Conservation (phyloP, 805 yeast species). For the Metschnikowia colocasiae region DNA sequence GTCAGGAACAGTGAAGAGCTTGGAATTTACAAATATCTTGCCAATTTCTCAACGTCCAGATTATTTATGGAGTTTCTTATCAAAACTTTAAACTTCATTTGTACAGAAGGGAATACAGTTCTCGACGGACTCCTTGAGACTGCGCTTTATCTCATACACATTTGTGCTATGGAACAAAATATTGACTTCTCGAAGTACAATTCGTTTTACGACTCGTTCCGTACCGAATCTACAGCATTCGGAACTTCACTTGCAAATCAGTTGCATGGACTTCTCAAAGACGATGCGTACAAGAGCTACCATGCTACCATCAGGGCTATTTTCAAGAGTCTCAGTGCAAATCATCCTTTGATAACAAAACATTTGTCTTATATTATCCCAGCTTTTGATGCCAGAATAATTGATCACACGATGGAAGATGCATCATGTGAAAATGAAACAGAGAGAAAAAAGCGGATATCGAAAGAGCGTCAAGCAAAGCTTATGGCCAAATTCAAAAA, state of each 20-base stretch:
- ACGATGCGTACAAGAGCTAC: slow-evolving; percentile 38
- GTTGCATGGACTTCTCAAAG: slow-evolving; percentile 36
- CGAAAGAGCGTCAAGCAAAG: slow-evolving; percentile 64
- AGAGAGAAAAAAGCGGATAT: slow-evolving; percentile 62
- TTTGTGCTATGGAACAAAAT: slow-evolving; percentile 38
- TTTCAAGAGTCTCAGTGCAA: slow-evolving; percentile 32
- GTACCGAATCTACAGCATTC: slow-evolving; percentile 15
- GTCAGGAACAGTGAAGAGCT: slow-evolving; percentile 28
- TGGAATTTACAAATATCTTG: slow-evolving; percentile 43
- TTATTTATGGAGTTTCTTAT: slow-evolving; percentile 54
- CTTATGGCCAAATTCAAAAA: slow-evolving; percentile 74
- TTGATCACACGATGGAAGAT: slow-evolving; percentile 18
- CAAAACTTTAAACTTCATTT: slow-evolving; percentile 43
- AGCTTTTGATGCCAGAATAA: slow-evolving; percentile 23
- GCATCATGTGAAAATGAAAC: slow-evolving; percentile 33
- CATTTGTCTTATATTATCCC: slow-evolving; percentile 20
- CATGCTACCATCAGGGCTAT: slow-evolving; percentile 60
- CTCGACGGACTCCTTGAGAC: slow-evolving; percentile 57
- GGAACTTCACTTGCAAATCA: slow-evolving; percentile 34
- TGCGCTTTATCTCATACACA: slow-evolving; percentile 64
- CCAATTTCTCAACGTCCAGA: slow-evolving; percentile 49
- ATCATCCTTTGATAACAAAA: slow-evolving; percentile 21
- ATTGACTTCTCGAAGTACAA: slow-evolving; percentile 31
- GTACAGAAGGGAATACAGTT: slow-evolving; percentile 34
- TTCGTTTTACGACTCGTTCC: slow-evolving; percentile 23